Evolutionary conservation across 495 filamentous ascomycete genomes (phyloP), one percentile per base, ranked within the genome.

Genomic region (Xylaria cubensis): DNA sequence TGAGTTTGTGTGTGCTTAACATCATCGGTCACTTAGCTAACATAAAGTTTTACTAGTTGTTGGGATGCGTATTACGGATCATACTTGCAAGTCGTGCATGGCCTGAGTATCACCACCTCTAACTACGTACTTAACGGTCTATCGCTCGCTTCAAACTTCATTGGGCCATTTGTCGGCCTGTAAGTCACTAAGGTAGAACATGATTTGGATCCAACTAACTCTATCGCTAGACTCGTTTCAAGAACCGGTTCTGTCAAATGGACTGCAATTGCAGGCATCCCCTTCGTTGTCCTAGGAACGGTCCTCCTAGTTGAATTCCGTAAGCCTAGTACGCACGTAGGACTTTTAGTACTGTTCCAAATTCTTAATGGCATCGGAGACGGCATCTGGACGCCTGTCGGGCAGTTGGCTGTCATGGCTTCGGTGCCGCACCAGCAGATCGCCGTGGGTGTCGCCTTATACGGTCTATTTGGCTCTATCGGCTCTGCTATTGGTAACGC

Each of bases 51-150:
- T 19, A 44, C 17, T 29, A 64, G 61, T 26, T 65, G 63, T 66
- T 73, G 78, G 69, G 73, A 71, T 71, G 74, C 67, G 48, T 92
- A 92, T 75, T 89, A 92, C 67, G 88, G 87, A 73, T 93, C 91
- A 50, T 94, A 91, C 77, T 84, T 94, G 2, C 89, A 92, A 71
- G 92, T 94, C 17, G 92, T 93, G 6, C 88, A 90, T 63, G 82
- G 84, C 63, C 84, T 88, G 39, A 87, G 88, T 44, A 85, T 92
- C 50, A 86, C 87, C 32, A 86, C 88, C 12, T 88, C 91, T 12
- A 90, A 89, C 44, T 90, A 89, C 73, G 88, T 94, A 59, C 87
- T 88, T n/a, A 87, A 92, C 70, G 90, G 87, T 19, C 93, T 92
- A 74, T 87, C 89, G 29, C 92, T 94, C 72, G 86, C 89, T 5